Evolutionary conservation across 1,139 yeast species (phyloP).

Genomic region (Debaryomycetaceae sp.): DNA sequence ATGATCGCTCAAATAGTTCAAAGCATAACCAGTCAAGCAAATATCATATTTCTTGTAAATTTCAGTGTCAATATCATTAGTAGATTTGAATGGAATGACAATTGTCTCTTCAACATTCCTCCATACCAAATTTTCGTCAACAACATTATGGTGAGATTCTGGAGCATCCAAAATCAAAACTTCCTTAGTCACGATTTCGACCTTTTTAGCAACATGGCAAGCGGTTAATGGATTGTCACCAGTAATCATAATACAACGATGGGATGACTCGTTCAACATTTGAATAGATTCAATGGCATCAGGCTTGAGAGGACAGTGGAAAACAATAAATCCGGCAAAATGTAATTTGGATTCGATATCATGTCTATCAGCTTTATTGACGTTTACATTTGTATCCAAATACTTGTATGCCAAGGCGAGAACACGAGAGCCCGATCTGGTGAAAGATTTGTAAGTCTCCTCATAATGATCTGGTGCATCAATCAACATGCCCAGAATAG

Average conservation of each 20-base stretch:
- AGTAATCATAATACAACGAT: constrained; percentile 95
- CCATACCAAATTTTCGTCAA: constrained; percentile 69
- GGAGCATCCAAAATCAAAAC: constrained; percentile 86
- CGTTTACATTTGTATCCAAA: constrained; percentile 51
- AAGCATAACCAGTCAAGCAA: constrained; percentile 93
- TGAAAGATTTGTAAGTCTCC: constrained; percentile 81
- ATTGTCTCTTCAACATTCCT: constrained; percentile 77
- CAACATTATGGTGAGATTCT: constrained; percentile 56
- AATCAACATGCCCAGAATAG: constrained; percentile 72
- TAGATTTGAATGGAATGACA: constrained; percentile 63
- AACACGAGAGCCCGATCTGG: constrained; percentile 95
- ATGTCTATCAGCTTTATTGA: constrained; percentile 61
- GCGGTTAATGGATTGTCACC: constrained; percentile 99
- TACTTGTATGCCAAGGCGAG: constrained; percentile 87
- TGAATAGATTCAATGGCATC: constrained; percentile 89
- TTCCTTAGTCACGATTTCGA: constrained; percentile 75
- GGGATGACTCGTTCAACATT: constrained; percentile 93
- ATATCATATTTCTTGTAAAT: constrained; percentile 72
- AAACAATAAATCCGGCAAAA: constrained; percentile 92
- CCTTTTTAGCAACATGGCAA: constrained; percentile 95
- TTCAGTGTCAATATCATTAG: constrained; percentile 54
- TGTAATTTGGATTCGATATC: constrained; percentile 68
- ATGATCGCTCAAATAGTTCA: constrained; percentile 61
- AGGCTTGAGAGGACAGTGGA: constrained; percentile 93
- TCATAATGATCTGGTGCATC: constrained; percentile 79